Evolutionary conservation across 1,284 basidiomycete species (phyloP).

Genomic region (Microbotryum lychnidis-dioicae): DNA sequence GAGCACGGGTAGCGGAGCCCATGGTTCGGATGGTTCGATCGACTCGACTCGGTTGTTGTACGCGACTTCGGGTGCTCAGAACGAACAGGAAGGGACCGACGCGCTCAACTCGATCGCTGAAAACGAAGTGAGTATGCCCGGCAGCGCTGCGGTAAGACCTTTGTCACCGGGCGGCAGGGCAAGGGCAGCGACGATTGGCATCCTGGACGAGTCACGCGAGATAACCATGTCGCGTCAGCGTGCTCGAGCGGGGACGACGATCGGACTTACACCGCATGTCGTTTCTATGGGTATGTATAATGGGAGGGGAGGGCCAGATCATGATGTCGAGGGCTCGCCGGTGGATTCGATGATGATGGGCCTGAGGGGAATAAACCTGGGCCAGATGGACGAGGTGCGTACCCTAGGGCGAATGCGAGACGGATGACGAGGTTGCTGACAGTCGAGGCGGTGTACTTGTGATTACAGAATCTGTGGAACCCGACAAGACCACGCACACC

Average conservation of each 20-base stretch:
- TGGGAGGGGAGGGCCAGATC: neutral
- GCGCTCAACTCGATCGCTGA: conserved; percentile 8
- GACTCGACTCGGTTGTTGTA: conserved; percentile 26
- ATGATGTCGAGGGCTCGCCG: neutral
- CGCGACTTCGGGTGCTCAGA: conserved; percentile 7
- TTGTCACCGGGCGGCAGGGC: neutral
- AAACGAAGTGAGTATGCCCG: neutral
- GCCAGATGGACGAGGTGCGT: conserved; percentile 16
- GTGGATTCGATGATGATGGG: conserved; percentile 8
- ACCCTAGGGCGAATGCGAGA: neutral
- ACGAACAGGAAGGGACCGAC: neutral
- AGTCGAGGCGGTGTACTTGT: conserved; percentile 36
- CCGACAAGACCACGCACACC: conserved; percentile 8
- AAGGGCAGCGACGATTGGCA: conserved; percentile 83
- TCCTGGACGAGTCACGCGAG: conserved; percentile 63
- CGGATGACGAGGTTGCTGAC: conserved; percentile 43
- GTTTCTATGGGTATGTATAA: conserved; percentile 7
- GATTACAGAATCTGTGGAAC: conserved; percentile 10
- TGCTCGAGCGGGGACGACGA: conserved; percentile 30
- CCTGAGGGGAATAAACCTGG: conserved; percentile 15
- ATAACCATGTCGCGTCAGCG: conserved; percentile 32
- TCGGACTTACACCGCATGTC: conserved; percentile 16
- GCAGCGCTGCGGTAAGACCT: neutral
- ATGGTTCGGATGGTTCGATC: conserved; percentile 11
- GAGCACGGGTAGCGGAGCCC: neutral